phyloP scores from a whole-genome alignment of 2,329 filamentous ascomycete species.

The Hirsutella minnesotensis region DNA sequence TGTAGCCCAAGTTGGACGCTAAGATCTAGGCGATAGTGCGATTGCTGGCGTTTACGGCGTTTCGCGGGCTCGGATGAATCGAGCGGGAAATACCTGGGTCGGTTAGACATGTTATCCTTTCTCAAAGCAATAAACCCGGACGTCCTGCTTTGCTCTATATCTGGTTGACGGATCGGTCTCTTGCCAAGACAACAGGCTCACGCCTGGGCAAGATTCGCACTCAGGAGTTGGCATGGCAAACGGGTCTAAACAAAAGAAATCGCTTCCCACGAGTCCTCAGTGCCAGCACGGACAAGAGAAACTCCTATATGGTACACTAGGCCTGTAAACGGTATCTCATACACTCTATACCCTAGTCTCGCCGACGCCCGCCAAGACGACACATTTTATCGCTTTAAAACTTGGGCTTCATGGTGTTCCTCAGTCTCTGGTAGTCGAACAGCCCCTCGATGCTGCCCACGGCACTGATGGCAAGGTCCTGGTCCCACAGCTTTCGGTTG shows the following conservation, averaged over 20 bases:
- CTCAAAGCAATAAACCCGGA: no score
- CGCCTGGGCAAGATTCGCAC: no score
- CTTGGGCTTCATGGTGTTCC: conserved; percentile 82
- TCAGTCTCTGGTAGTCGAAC: conserved; percentile 65
- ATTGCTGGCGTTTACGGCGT: conserved; percentile 6
- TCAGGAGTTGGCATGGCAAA: background rate
- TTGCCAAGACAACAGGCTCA: no score
- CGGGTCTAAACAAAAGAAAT: conserved; percentile 4
- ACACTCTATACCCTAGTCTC: conserved; percentile 41
- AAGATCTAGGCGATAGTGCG: background rate
- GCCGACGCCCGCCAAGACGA: conserved; percentile 19
- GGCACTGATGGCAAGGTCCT: conserved; percentile 87
- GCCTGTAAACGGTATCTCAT: conserved; percentile 39
- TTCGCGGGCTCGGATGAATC: background rate
- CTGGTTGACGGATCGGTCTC: no score
- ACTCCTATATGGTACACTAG: conserved; percentile 42
- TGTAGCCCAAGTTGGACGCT: background rate
- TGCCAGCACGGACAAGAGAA: conserved; percentile 23
- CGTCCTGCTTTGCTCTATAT: no score
- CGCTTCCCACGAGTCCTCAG: conserved; percentile 16
- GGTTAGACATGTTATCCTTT: no score
- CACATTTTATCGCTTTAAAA: conserved; percentile 28
- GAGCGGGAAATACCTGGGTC: conserved; percentile 1
- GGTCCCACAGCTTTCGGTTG: conserved; percentile 91
- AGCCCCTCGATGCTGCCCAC: conserved; percentile 86